Percentiles rank a stretch among this genome's conserved stretches.
Evolutionary conservation across 164 flowering plant species (phyloP).

Genomic region (Vitis vinifera): ASM3070453v1 NC_081812.1:5186501-5187000

Average conservation of each 20-base stretch:
- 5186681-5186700: background rate
- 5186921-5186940: background rate
- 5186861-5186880: too few species aligned
- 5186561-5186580: background rate
- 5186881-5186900: too few species aligned
- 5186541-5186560: background rate
- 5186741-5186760: background rate
- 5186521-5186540: background rate
- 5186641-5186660: background rate
- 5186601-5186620: background rate
- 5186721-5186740: too few species aligned
- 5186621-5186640: background rate
- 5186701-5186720: too few species aligned
- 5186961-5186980: constrained; percentile 65
- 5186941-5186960: constrained; percentile 64
- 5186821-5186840: too few species aligned
- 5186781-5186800: too few species aligned
- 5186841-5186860: too few species aligned
- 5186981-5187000: constrained; percentile 36
- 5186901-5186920: background rate
- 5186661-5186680: background rate
- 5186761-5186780: background rate
- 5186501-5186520: too few species aligned
- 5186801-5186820: too few species aligned
- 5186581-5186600: background rate